Evolutionary conservation across 441 rosid genomes (phyloP).

Genomic region (Erodium trifolium): DNA sequence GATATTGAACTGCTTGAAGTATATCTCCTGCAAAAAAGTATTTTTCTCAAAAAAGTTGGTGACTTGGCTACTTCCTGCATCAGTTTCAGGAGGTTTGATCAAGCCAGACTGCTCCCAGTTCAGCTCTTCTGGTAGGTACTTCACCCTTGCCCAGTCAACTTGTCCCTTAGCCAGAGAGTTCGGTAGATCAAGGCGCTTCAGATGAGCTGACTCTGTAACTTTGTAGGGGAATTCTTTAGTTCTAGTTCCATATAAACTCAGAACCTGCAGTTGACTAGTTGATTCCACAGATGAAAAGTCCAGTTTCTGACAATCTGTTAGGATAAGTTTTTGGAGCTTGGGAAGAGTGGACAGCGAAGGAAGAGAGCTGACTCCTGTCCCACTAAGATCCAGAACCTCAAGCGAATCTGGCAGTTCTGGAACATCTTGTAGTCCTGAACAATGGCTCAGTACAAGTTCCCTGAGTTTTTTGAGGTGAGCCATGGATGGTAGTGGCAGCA

Average conservation of each 20-base stretch:
- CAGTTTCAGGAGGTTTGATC: conserved; percentile 16
- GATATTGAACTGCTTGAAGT: conserved; percentile 10
- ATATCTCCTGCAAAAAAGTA: conserved; percentile 11
- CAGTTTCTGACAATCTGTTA: conserved; percentile 27
- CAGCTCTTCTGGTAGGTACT: conserved; percentile 18
- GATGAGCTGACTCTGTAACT: conserved; percentile 11
- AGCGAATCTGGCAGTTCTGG: conserved; percentile 12
- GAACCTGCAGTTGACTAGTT: conserved; percentile 29
- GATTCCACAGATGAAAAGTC: conserved; percentile 23
- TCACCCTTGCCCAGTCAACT: conserved; percentile 21
- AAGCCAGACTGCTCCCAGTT: conserved; percentile 20
- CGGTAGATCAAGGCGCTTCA: conserved; percentile 23
- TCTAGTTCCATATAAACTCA: conserved; percentile 31
- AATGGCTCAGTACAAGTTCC: conserved; percentile 24
- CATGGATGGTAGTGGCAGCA: conserved; percentile 16
- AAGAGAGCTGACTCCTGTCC: conserved; percentile 15
- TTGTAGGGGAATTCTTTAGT: conserved; percentile 15
- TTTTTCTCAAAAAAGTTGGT: conserved; percentile 16
- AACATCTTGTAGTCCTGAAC: background rate
- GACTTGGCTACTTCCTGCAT: conserved; percentile 4
- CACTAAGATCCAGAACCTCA: conserved; percentile 26
- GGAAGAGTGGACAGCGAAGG: conserved; percentile 11
- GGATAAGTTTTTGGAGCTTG: conserved; percentile 28
- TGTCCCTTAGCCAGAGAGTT: conserved; percentile 10
- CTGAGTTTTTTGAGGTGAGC: conserved; percentile 18